Evolutionary conservation across 176 grass and related monocot genomes (phyloP).

Genomic region (Carex littledalei): DNA sequence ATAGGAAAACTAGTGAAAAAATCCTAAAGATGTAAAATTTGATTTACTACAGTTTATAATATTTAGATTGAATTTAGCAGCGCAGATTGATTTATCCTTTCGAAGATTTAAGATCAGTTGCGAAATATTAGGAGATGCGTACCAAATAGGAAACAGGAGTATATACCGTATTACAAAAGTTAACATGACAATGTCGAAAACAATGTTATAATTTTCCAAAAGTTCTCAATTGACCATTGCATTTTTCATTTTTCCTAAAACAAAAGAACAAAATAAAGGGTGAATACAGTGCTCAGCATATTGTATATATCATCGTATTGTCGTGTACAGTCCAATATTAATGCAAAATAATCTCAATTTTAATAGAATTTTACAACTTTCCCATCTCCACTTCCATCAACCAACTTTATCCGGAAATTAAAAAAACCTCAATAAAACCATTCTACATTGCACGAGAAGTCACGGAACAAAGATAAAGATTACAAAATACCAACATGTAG

Average conservation of each 20-base stretch:
- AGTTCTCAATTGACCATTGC: not conserved
- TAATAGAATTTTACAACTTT: not conserved
- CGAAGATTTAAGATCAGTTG: not conserved
- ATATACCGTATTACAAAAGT: not conserved
- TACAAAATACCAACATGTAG: not conserved
- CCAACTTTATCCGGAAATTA: not conserved
- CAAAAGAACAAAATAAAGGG: not conserved
- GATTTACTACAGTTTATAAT: too few relatives aligned
- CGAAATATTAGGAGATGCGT: not conserved
- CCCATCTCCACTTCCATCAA: not conserved
- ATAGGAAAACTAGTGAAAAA: not conserved
- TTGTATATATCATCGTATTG: not conserved
- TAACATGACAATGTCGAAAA: not conserved
- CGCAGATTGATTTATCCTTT: too few relatives aligned
- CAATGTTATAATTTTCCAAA: not conserved
- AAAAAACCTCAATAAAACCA: not conserved
- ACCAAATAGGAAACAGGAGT: not conserved
- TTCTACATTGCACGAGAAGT: not conserved
- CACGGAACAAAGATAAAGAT: not conserved
- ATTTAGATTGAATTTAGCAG: too few relatives aligned
- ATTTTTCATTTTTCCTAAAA: not conserved
- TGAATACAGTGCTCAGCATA: not conserved
- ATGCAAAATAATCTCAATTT: not conserved
- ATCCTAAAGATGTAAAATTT: too few relatives aligned
- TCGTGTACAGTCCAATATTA: not conserved